A percentile compares a stretch with the other conserved stretches of the same genome.
phyloP scores from a whole-genome alignment of 2,329 filamentous ascomycete species.

The Myriangium duriaei region DNA sequence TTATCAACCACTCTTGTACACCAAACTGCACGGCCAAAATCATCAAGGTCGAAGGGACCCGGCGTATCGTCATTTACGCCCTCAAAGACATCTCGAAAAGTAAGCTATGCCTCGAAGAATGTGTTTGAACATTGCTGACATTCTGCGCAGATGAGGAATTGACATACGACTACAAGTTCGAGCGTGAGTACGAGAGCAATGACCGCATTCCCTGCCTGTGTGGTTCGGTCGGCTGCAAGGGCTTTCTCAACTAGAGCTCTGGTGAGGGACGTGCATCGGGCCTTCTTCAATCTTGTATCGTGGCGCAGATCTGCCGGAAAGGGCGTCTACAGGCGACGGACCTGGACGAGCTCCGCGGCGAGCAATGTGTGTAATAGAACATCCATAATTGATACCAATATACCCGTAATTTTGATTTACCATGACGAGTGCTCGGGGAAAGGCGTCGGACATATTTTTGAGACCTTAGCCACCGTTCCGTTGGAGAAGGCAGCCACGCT shows the following conservation, averaged over 20 bases:
- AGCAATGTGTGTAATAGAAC: too few species aligned
- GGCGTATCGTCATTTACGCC: constrained; percentile 97
- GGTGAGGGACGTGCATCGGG: too few species aligned
- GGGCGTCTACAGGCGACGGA: too few species aligned
- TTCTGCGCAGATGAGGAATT: constrained; percentile 73
- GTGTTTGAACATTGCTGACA: constrained; percentile 18
- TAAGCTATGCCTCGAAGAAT: constrained; percentile 41
- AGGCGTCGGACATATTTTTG: too few species aligned
- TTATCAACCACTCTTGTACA: constrained; percentile 98
- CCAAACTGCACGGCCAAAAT: constrained; percentile 99
- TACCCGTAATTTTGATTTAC: too few species aligned
- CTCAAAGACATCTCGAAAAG: constrained; percentile 88
- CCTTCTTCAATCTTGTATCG: too few species aligned
- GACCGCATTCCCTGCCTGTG: constrained; percentile 97
- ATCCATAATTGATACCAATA: too few species aligned
- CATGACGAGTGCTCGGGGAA: too few species aligned
- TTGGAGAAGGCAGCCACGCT: too few species aligned
- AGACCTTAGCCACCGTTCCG: too few species aligned
- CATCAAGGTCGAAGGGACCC: constrained; percentile 95
- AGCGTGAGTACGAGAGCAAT: constrained; percentile 85
- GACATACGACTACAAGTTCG: constrained; percentile 99
- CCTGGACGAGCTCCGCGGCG: too few species aligned
- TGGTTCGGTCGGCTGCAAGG: constrained; percentile 91
- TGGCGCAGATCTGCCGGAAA: too few species aligned
- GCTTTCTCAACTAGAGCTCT: constrained; percentile 91